Evolutionary conservation across 176 grass and related monocot genomes (phyloP).

Genomic region (Rhipidocladum racemiflorum): DNA sequence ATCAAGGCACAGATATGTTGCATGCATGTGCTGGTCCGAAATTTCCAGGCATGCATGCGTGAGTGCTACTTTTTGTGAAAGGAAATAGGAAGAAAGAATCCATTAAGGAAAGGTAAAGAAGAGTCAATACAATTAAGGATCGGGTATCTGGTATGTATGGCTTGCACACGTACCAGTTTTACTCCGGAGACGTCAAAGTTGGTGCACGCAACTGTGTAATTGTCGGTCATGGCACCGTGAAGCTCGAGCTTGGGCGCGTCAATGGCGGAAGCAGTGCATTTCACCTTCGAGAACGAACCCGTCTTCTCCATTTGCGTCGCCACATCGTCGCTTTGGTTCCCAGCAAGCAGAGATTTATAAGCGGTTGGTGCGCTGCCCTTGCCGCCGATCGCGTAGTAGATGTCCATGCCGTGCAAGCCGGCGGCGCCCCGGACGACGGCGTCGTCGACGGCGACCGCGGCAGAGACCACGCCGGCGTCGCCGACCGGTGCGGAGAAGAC

Average conservation of each 20-base stretch:
- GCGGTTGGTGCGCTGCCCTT: not conserved
- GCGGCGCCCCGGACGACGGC: not conserved
- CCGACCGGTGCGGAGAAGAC: conserved; percentile 24
- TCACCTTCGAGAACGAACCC: not conserved
- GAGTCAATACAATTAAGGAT: too few relatives aligned
- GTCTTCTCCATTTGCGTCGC: not conserved
- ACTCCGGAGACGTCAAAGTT: conserved; percentile 31
- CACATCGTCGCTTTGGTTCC: not conserved
- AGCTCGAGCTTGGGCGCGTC: conserved; percentile 29
- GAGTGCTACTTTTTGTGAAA: too few relatives aligned
- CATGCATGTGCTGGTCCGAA: too few relatives aligned
- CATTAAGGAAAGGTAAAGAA: too few relatives aligned
- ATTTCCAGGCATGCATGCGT: too few relatives aligned
- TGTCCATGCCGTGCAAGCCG: not conserved
- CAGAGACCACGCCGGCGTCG: conserved; percentile 16
- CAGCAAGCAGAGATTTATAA: not conserved
- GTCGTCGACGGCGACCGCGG: conserved; percentile 5
- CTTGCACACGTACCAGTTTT: conserved; percentile 17
- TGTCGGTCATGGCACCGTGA: not conserved
- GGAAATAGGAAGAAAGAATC: too few relatives aligned
- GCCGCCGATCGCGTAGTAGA: conserved; percentile 30
- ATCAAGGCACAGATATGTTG: too few relatives aligned
- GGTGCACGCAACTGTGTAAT: conserved; percentile 21
- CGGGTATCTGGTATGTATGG: not conserved
- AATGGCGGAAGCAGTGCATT: conserved; percentile 23